Conservation (phyloP, 495 filamentous ascomycete genomes). For the Pseudomonodictys pantanalensis region DNA sequence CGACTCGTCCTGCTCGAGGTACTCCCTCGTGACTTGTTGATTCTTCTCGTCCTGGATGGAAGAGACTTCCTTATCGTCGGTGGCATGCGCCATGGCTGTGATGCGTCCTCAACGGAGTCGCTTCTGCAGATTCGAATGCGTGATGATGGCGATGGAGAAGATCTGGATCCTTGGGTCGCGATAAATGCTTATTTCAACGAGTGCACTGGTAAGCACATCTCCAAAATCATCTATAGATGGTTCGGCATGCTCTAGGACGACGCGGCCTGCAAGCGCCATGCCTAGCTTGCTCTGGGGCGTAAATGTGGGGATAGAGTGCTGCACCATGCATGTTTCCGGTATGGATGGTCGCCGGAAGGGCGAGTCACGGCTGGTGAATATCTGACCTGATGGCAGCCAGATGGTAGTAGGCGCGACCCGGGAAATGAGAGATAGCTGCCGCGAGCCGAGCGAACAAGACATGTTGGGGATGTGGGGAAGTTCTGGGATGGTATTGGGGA, state of each 20-base stretch:
- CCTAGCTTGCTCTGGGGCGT: too few species aligned
- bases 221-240: too few species aligned
- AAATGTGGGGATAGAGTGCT: background rate
- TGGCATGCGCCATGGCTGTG: constrained; percentile 1
- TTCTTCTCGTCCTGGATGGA: constrained; percentile 14
- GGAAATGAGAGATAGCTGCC: background rate
- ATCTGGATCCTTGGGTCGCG: background rate
- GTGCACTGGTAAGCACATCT: too few species aligned
- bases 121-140: too few species aligned
- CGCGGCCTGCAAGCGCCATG: too few species aligned
- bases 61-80: constrained; percentile 2
- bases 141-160: background rate
- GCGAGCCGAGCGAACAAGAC: too few species aligned
- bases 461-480: constrained; percentile 15
- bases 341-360: background rate
- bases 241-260: too few species aligned
- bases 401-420: background rate
- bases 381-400: background rate
- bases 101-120: background rate
- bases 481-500: background rate
- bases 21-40: constrained; percentile 15
- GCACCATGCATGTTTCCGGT: too few species aligned
- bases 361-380: background rate
- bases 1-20: constrained; percentile 22
- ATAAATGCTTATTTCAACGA: too few species aligned